phyloP scores from a whole-genome alignment of 768 basidiomycete genomes.

The Bullera alba region DNA sequence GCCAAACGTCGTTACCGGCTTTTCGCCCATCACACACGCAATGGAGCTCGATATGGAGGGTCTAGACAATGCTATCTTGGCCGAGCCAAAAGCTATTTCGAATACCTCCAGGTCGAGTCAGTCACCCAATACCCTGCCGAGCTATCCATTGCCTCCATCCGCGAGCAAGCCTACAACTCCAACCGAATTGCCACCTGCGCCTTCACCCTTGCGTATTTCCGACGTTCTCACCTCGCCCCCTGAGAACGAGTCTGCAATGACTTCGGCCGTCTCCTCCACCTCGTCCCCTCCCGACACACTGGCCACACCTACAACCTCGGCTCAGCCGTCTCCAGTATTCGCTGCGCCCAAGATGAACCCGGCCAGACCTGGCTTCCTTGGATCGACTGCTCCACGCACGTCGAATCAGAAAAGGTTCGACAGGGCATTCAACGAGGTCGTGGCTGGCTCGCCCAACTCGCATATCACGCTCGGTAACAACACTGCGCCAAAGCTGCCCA shows the following conservation, averaged over 20 bases:
- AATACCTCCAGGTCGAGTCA: slow-evolving; percentile 15
- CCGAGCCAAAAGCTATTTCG: slow-evolving; percentile 3
- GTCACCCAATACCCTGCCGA: slow-evolving; percentile 20
- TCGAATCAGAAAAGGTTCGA: slow-evolving; percentile 29
- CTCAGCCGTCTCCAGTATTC: slow-evolving; percentile 33
- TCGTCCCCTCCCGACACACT: slow-evolving; percentile 35
- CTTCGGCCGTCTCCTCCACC: slow-evolving; percentile 15
- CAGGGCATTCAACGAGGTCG: slow-evolving; percentile 39
- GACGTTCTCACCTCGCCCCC: slow-evolving; percentile 34
- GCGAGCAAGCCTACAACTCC: slow-evolving; percentile 28
- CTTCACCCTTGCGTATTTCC: slow-evolving; percentile 21
- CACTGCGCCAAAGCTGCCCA: slow-evolving; percentile 8
- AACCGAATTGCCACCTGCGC: slow-evolving; percentile 12
- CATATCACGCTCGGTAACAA: slow-evolving; percentile 3
- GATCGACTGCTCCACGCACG: slow-evolving; percentile 6
- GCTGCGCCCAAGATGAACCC: slow-evolving; percentile 26
- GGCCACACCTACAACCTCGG: slow-evolving; percentile 31
- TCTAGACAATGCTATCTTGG: slow-evolving; percentile 10
- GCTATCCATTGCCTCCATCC: slow-evolving; percentile 20
- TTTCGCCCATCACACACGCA: slow-evolving; percentile 30
- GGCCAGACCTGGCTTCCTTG: slow-evolving; percentile 19
- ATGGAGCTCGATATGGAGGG: slow-evolving; percentile 39
- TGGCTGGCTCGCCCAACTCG: slow-evolving; percentile 15
- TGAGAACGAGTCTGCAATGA: slow-evolving; percentile 7
- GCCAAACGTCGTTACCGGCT: slow-evolving; percentile 7